Percentiles rank a stretch among this genome's conserved stretches.
phyloP scores from a whole-genome alignment of 352 stramenopile species.

The Globisporangium paddicum region DNA sequence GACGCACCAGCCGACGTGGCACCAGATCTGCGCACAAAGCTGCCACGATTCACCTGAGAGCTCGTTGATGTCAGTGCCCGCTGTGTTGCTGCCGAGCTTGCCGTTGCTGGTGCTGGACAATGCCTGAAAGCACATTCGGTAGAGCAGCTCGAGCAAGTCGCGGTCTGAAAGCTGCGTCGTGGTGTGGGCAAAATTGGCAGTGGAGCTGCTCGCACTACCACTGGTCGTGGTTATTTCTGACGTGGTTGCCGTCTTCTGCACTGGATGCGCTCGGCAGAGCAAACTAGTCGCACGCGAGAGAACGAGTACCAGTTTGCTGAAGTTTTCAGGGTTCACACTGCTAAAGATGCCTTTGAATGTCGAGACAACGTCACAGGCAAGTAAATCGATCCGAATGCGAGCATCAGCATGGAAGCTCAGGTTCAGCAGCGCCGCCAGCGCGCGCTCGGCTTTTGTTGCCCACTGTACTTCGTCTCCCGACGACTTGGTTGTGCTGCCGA shows the following conservation, averaged over 20 bases:
- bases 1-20: slow-evolving; percentile 61
- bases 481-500: not conserved
- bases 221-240: not conserved
- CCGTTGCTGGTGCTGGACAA: slow-evolving; percentile 7
- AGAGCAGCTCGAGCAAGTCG: slow-evolving; percentile 25
- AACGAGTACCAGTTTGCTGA: slow-evolving; percentile 23
- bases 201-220: not conserved
- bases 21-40: slow-evolving; percentile 62
- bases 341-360: slow-evolving; percentile 22
- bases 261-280: slow-evolving; percentile 53
- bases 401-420: slow-evolving; percentile 42
- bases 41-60: slow-evolving; percentile 37
- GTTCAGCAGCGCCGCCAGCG: slow-evolving; percentile 60
- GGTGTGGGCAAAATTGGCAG: not conserved
- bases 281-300: slow-evolving; percentile 42
- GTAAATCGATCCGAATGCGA: slow-evolving; percentile 28
- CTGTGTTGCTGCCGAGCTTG: not conserved
- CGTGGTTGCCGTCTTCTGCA: not conserved
- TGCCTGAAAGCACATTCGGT: slow-evolving; percentile 22
- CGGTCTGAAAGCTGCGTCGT: slow-evolving; percentile 13
- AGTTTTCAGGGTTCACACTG: slow-evolving; percentile 6
- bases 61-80: not conserved
- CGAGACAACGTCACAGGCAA: slow-evolving; percentile 16
- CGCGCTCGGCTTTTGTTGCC: slow-evolving; percentile 23
- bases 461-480: not conserved